phyloP scores from a whole-genome alignment of 129 eudicot genomes.

The Flaveria trinervia region DNA sequence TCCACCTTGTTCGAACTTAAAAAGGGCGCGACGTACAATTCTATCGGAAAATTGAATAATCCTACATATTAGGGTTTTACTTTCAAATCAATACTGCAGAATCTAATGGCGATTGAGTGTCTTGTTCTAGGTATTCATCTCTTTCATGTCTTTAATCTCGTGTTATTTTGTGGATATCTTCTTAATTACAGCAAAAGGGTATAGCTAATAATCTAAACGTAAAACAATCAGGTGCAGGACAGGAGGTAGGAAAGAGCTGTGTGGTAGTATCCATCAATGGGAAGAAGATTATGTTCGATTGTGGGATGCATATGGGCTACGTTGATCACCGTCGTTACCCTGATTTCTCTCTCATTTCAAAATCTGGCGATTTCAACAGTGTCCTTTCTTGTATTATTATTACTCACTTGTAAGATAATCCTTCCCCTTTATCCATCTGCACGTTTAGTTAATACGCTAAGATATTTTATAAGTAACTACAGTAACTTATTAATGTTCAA shows the following conservation, averaged over 20 bases:
- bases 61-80: background rate
- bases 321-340: conserved; percentile 77
- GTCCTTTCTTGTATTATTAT: conserved; percentile 72
- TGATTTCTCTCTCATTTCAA: conserved; percentile 75
- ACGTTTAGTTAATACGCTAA: background rate
- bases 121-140: conserved; percentile 63
- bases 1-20: background rate
- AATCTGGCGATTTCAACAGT: conserved; percentile 53
- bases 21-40: background rate
- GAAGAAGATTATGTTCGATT: conserved; percentile 86
- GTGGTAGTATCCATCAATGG: conserved; percentile 80
- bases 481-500: too few relatives aligned
- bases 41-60: background rate
- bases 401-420: conserved; percentile 75
- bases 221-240: conserved; percentile 80
- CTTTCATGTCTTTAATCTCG: background rate
- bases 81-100: conserved; percentile 5
- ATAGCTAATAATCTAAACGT: background rate
- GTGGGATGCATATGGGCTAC: conserved; percentile 97
- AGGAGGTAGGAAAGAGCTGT: conserved; percentile 97
- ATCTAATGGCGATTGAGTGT: conserved; percentile 68
- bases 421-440: background rate
- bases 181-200: background rate
- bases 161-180: background rate
- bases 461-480: too few relatives aligned